A percentile compares a stretch with the other conserved stretches of the same genome.
Conservation (phyloP, 371 early-diverging fungal genomes). For the Circinella minor region DNA sequence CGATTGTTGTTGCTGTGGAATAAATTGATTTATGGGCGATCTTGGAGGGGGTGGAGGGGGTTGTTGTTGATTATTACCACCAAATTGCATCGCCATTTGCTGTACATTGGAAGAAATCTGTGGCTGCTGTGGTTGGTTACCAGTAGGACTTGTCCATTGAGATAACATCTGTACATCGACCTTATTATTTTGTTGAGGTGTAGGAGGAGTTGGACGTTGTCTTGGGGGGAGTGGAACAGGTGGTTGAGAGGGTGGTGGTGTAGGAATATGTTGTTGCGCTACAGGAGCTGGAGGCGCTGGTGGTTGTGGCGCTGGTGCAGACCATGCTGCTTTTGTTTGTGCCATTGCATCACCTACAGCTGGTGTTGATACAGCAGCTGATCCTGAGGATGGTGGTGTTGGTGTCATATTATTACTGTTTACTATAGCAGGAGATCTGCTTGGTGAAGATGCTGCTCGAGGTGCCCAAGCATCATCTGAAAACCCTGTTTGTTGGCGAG, state of each 20-base stretch:
- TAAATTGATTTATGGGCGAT: slow-evolving; percentile 21
- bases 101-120: slow-evolving; percentile 22
- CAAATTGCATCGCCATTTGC: slow-evolving; percentile 20
- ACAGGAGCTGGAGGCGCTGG: slow-evolving; percentile 22
- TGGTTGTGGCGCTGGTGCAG: slow-evolving; percentile 22
- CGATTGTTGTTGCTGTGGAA: neutral
- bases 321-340: slow-evolving; percentile 26
- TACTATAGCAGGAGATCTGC: slow-evolving; percentile 3
- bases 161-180: slow-evolving; percentile 40
- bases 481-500: slow-evolving; percentile 35
- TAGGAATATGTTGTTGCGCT: slow-evolving; percentile 8
- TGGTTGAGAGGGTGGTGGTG: slow-evolving; percentile 25
- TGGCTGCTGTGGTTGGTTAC: slow-evolving; percentile 13
- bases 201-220: slow-evolving; percentile 37
- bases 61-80: slow-evolving; percentile 15
- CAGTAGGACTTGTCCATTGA: slow-evolving; percentile 36
- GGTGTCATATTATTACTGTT: neutral
- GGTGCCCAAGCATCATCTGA: slow-evolving; percentile 63
- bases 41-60: slow-evolving; percentile 17
- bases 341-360: slow-evolving; percentile 13
- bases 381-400: no score
- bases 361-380: neutral
- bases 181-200: slow-evolving; percentile 39
- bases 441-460: slow-evolving; percentile 32
- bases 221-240: slow-evolving; percentile 30